Percentiles rank a stretch among this genome's conserved stretches.
phyloP scores from a whole-genome alignment of 371 early-diverging fungal species.

The Mucor circinelloides region DNA sequence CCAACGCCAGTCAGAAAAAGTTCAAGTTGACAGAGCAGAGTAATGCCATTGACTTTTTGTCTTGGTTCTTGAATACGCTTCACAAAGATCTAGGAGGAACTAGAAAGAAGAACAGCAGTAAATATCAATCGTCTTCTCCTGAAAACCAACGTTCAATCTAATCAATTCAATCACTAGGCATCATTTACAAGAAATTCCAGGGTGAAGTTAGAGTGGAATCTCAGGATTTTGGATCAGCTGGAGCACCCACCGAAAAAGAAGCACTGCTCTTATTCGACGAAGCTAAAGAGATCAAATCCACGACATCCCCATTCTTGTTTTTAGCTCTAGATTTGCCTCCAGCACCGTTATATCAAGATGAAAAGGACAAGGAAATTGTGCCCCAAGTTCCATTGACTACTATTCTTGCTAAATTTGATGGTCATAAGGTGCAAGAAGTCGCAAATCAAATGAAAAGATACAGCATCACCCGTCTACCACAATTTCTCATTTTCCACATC shows the following conservation, averaged over 20 bases:
- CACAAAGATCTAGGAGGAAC: constrained; percentile 87
- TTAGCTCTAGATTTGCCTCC: constrained; percentile 93
- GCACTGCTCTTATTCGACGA: constrained; percentile 45
- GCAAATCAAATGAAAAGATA: constrained; percentile 70
- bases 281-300: constrained; percentile 53
- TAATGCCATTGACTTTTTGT: constrained; percentile 90
- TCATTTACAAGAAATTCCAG: constrained; percentile 83
- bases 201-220: constrained; percentile 80
- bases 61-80: constrained; percentile 93
- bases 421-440: constrained; percentile 70
- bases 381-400: constrained; percentile 87
- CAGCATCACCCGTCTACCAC: constrained; percentile 77
- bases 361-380: constrained; percentile 85
- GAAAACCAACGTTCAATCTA: not conserved
- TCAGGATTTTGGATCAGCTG: constrained; percentile 56
- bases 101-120: constrained; percentile 72
- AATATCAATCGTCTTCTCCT: constrained; percentile 6
- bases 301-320: constrained; percentile 77
- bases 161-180: constrained; percentile 35
- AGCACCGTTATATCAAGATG: constrained; percentile 91
- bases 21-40: constrained; percentile 84
- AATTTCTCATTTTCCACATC: constrained; percentile 89
- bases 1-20: constrained; percentile 78
- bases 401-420: constrained; percentile 88
- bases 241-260: constrained; percentile 33